Conservation (phyloP, 805 yeast species). For the Lachancea waltii region DNA sequence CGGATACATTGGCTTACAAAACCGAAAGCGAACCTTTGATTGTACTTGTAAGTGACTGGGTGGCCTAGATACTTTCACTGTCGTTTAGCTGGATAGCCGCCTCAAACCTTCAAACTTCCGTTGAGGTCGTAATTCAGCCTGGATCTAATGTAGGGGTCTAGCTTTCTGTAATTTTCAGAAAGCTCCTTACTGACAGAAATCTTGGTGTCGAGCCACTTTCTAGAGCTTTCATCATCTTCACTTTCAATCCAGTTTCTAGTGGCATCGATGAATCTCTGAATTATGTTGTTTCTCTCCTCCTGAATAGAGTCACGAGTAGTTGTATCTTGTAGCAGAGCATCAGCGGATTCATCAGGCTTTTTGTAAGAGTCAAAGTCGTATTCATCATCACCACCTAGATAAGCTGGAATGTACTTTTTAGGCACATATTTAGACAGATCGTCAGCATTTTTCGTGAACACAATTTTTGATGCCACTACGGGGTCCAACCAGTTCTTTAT, state of each 20-base stretch:
- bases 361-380: constrained; percentile 51
- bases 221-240: constrained; percentile 43
- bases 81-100: too few relatives aligned
- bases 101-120: constrained; percentile 40
- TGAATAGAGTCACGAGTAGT: constrained; percentile 41
- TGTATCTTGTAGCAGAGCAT: constrained; percentile 40
- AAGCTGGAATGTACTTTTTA: constrained; percentile 53
- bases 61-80: too few relatives aligned
- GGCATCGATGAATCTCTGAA: constrained; percentile 48
- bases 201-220: constrained; percentile 46
- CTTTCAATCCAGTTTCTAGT: constrained; percentile 75
- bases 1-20: too few relatives aligned
- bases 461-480: constrained; percentile 86
- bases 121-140: constrained; percentile 73
- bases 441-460: constrained; percentile 63
- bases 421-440: constrained; percentile 65
- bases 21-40: too few relatives aligned
- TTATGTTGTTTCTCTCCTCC: constrained; percentile 49
- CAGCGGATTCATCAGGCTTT: constrained; percentile 54
- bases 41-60: too few relatives aligned
- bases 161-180: constrained; percentile 53
- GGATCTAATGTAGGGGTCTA: constrained; percentile 80
- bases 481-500: constrained; percentile 95
- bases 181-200: constrained; percentile 46
- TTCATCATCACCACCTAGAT: constrained; percentile 67